These are phyloP conservation scores for Vicia sativa DNA, from an alignment of 306 rosid genomes.

Conservation along the genomic window DNA sequence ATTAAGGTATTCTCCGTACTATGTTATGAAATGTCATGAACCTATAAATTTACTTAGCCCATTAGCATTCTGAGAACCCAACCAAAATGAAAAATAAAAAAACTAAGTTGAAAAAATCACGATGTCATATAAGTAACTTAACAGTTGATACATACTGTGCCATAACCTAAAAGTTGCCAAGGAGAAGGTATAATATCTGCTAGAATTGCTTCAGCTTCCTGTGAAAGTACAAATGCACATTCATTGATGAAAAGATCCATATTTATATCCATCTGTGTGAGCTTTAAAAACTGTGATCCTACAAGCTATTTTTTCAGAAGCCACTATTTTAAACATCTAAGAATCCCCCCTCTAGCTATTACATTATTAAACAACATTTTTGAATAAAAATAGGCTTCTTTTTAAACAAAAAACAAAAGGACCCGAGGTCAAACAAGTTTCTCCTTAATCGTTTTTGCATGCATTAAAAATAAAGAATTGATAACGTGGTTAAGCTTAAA, in stretches of 20 bases:
- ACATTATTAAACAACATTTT: too few relatives aligned
- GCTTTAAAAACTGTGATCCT: neutral
- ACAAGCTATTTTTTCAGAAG: too few relatives aligned
- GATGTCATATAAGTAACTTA: conserved; percentile 24
- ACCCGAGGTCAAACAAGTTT: too few relatives aligned
- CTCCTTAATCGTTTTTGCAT: too few relatives aligned
- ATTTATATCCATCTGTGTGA: neutral
- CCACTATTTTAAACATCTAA: too few relatives aligned
- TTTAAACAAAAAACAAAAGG: too few relatives aligned
- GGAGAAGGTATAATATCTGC: conserved; percentile 75
- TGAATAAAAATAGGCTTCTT: too few relatives aligned
- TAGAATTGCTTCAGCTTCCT: conserved; percentile 98
- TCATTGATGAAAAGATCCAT: neutral
- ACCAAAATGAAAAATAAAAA: conserved; percentile 34
- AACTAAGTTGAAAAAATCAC: conserved; percentile 30
- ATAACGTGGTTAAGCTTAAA: conserved; percentile 10
- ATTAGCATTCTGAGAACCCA: conserved; percentile 15
- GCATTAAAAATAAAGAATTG: conserved; percentile 9
- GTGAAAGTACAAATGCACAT: conserved; percentile 42
- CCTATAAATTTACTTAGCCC: conserved; percentile 9
- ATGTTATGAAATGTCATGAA: conserved; percentile 22
- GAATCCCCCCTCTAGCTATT: too few relatives aligned
- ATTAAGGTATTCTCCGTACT: neutral
- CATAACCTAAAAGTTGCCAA: conserved; percentile 66
- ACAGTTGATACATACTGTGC: conserved; percentile 62